These are phyloP conservation scores for Metschnikowia corniflorae DNA, from an alignment of 805 yeast genomes.

Conservation along the genomic window DNA sequence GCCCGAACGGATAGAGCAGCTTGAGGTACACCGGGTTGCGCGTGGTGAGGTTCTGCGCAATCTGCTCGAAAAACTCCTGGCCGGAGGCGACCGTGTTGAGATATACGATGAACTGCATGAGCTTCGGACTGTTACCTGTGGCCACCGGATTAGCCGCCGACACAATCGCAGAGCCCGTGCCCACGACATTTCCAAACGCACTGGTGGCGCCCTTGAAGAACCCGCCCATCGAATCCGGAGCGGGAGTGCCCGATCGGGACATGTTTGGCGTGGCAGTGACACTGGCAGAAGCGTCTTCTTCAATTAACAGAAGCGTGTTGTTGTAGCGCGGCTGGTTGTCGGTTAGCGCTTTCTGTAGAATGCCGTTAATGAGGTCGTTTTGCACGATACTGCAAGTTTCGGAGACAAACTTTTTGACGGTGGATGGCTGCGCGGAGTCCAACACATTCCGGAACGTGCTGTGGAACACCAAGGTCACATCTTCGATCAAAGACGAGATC, in stretches of 20 bases:
- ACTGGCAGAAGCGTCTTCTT: constrained; percentile 9
- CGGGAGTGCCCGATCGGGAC: constrained; percentile 32
- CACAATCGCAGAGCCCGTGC: constrained; percentile 22
- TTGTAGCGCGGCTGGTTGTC: constrained; percentile 43
- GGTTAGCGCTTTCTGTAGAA: constrained; percentile 30
- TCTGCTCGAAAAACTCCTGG: constrained; percentile 51
- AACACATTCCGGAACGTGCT: constrained; percentile 61
- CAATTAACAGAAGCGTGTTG: constrained; percentile 20
- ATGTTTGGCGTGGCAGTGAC: constrained; percentile 21
- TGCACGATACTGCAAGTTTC: constrained; percentile 59
- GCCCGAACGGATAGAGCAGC: constrained; percentile 34
- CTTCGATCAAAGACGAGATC: constrained; percentile 83
- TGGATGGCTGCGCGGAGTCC: constrained; percentile 63
- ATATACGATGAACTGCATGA: constrained; percentile 60
- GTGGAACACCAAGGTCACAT: constrained; percentile 69
- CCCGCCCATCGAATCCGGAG: constrained; percentile 33
- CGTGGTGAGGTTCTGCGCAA: constrained; percentile 42
- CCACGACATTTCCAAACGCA: constrained; percentile 43
- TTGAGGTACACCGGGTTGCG: constrained; percentile 22
- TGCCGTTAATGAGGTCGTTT: constrained; percentile 58
- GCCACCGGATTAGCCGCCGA: constrained; percentile 26
- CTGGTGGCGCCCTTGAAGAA: constrained; percentile 44
- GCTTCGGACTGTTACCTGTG: constrained; percentile 41
- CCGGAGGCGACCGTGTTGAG: constrained; percentile 71
- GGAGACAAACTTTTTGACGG: constrained; percentile 52